Evolutionary conservation across 2,329 filamentous ascomycete genomes (phyloP).

Genomic region (Scytalidium lignicola): DNA sequence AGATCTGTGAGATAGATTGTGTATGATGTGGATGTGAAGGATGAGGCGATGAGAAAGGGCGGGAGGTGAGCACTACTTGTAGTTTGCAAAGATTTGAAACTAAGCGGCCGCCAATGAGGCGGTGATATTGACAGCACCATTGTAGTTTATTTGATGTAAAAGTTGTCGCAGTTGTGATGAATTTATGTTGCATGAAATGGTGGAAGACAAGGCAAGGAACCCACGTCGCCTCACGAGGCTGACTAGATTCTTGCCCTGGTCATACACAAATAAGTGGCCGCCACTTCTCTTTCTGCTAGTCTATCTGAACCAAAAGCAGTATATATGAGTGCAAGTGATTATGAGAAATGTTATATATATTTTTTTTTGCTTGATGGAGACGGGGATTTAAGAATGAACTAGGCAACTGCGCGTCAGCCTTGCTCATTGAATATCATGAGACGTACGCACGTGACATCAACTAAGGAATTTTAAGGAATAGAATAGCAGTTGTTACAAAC

Average conservation of each 20-base stretch:
- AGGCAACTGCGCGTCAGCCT: too few relatives aligned
- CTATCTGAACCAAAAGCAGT: too few relatives aligned
- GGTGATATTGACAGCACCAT: constrained; percentile 10
- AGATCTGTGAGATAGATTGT: constrained; percentile 65
- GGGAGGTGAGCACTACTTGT: constrained; percentile 38
- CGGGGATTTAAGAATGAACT: too few relatives aligned
- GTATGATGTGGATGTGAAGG: constrained; percentile 53
- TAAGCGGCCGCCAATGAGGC: constrained; percentile 18
- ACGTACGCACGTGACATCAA: too few relatives aligned
- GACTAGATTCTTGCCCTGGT: constrained; percentile 6
- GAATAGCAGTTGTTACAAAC: too few relatives aligned
- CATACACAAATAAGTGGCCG: constrained; percentile 3
- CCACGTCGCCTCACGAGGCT: constrained; percentile 10
- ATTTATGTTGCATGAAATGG: not conserved
- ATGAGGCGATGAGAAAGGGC: constrained; percentile 57
- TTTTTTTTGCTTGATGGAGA: too few relatives aligned
- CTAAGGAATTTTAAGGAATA: too few relatives aligned
- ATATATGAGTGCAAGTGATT: too few relatives aligned
- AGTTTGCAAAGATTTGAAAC: constrained; percentile 2
- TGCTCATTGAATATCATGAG: too few relatives aligned
- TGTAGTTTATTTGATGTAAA: not conserved
- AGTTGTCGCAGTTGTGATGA: not conserved
- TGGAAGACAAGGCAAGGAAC: not conserved
- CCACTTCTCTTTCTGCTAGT: not conserved
- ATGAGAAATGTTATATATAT: too few relatives aligned